phyloP scores from a whole-genome alignment of 805 yeast genomes.

The Candida hispaniensis region DNA sequence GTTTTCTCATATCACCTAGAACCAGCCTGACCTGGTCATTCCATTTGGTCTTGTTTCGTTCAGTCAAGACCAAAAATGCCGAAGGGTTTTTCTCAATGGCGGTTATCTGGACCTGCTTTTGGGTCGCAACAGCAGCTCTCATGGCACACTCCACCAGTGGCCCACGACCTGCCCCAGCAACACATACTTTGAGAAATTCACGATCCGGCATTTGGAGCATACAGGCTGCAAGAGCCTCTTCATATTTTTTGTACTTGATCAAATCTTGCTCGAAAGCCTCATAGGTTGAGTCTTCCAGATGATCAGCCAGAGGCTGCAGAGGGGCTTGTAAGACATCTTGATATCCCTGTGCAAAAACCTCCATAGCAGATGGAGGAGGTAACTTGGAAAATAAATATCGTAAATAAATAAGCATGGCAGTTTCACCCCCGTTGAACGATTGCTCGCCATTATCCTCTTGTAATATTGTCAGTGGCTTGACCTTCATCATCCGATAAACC shows the following conservation, averaged over 20 bases:
- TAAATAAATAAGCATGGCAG: conserved; percentile 21
- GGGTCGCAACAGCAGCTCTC: conserved; percentile 31
- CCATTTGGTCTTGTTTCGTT: conserved; percentile 47
- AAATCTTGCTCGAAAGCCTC: conserved; percentile 60
- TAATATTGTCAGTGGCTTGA: conserved; percentile 36
- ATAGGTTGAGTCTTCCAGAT: conserved; percentile 52
- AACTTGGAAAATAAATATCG: conserved; percentile 21
- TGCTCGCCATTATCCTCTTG: conserved; percentile 32
- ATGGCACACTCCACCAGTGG: conserved; percentile 53
- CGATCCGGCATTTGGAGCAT: conserved; percentile 30
- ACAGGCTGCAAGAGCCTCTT: conserved; percentile 59
- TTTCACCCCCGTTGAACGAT: conserved; percentile 22
- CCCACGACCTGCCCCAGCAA: conserved; percentile 87
- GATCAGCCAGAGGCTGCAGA: conserved; percentile 55
- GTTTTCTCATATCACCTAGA: conserved; percentile 45
- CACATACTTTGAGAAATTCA: conserved; percentile 32
- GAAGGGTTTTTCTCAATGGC: conserved; percentile 67
- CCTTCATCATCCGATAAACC: conserved; percentile 36
- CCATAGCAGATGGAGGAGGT: conserved; percentile 27
- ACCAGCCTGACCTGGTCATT: conserved; percentile 39
- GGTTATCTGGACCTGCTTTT: conserved; percentile 29
- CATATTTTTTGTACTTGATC: conserved; percentile 59
- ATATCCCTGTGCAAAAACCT: conserved; percentile 30
- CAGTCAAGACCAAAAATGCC: conserved; percentile 41
- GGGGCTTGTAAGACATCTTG: conserved; percentile 48